Percentiles rank a stretch among this genome's conserved stretches.
These are phyloP conservation scores for Pelargonium myrrhifolium DNA, from an alignment of 441 rosid genomes.

Conservation along the genomic window DNA sequence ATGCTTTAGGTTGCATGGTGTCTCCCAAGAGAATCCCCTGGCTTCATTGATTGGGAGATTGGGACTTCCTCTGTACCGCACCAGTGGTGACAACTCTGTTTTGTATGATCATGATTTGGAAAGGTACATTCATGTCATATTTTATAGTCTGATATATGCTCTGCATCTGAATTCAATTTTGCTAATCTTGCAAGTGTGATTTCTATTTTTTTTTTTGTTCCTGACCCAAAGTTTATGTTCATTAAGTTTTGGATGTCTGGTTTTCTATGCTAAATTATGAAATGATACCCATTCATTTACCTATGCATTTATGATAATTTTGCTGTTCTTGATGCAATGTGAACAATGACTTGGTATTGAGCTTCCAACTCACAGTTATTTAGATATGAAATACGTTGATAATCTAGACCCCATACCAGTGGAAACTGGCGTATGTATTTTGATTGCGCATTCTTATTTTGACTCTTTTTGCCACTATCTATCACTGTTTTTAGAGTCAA, in stretches of 20 bases:
- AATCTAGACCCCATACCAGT: too few relatives aligned
- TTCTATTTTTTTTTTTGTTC: neutral
- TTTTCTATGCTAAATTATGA: neutral
- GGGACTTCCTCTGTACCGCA: slow-evolving; percentile 87
- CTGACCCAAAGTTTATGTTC: neutral
- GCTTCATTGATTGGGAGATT: slow-evolving; percentile 79
- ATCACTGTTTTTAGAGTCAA: neutral
- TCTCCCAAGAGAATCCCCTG: slow-evolving; percentile 85
- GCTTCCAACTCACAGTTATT: too few relatives aligned
- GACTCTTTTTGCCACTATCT: neutral
- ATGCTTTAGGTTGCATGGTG: slow-evolving; percentile 82
- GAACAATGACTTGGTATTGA: too few relatives aligned
- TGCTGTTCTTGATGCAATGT: too few relatives aligned
- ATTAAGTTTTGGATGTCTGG: neutral
- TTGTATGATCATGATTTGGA: slow-evolving; percentile 93
- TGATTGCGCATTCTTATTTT: too few relatives aligned
- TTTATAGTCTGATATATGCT: neutral
- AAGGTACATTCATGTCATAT: slow-evolving; percentile 37
- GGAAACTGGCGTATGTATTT: neutral
- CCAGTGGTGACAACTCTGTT: slow-evolving; percentile 92
- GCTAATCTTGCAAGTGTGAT: slow-evolving; percentile 5
- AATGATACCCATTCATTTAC: neutral
- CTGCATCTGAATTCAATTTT: slow-evolving; percentile 1
- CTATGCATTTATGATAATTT: too few relatives aligned
- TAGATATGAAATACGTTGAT: too few relatives aligned